Evolutionary conservation across 371 early-diverging fungal genomes (phyloP), one percentile per base, ranked within the genome.

Genomic region (Mortierella sp.): DNA sequence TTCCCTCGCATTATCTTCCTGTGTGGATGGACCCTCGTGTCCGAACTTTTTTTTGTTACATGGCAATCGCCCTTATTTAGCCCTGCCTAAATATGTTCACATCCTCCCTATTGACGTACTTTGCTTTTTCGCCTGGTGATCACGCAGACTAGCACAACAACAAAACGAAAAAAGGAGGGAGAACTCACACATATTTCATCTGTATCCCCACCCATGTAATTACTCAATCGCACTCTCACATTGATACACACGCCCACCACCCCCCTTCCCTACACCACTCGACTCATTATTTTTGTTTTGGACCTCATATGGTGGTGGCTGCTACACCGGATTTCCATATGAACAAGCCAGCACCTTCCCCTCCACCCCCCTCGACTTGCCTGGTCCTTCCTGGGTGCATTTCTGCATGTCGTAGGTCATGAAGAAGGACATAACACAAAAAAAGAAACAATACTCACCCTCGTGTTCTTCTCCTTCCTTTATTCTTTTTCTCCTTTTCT

Each of bases 321-420:
- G 70, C 79, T 74, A 81, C 81, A 76, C 81, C 77, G 63, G 81
- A 81, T 76, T 76, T 81, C 43, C 60, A 58, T 54, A 75, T 49
- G 70, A 71, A 71, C 74, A 75, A 75, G 58, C 68, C n/a, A 51
- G 60, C 18, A 38, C 74, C 38, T 44, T 56, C 54, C 35, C 48
- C 32, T 44, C 58, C n/a, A n/a, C 43, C 38, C 60, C 38, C 60
- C 63, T 75, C 75, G 35, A 44, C 43, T 35, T 58, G 51, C 58
- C 21, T 60, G 38, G 16, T 49, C 46, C 75, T 32, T 35, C 43
- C 65, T 75, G 44, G n/a, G 29, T 41, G 35, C 65, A 60, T 12
- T 48, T 58, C 14, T 35, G 46, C 27, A 72, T 11, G 14, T 51
- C 5, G 54, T 29, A 5, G 24, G 11, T 12, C 41, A 32, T 43